Conservation (phyloP, 2,329 filamentous ascomycete genomes). For the Eutypella sp. region DNA sequence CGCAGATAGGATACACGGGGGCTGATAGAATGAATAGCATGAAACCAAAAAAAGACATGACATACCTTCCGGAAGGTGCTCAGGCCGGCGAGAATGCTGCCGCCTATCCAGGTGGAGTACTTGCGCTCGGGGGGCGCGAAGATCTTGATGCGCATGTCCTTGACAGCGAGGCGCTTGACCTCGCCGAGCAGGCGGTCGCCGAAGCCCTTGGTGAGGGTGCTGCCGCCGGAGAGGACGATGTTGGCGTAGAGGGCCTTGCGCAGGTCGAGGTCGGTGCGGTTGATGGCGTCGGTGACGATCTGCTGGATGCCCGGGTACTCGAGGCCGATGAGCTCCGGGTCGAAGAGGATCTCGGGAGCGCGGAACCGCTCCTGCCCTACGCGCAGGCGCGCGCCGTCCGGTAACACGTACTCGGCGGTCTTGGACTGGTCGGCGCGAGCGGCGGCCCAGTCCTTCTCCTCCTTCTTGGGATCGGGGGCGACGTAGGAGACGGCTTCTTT, state of each 20-base stretch:
- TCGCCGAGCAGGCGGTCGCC: constrained; percentile 88
- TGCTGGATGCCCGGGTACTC: constrained; percentile 97
- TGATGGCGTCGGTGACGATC: constrained; percentile 95
- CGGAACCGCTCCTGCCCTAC: constrained; percentile 92
- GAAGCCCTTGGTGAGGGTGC: constrained; percentile 94
- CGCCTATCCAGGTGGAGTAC: constrained; percentile 98
- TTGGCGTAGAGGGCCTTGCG: constrained; percentile 92
- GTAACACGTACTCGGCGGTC: constrained; percentile 79
- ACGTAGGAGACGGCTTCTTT: constrained; percentile 95
- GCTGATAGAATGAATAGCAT: too few species aligned
- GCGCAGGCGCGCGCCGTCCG: constrained; percentile 88
- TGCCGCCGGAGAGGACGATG: constrained; percentile 94
- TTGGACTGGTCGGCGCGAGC: constrained; percentile 74
- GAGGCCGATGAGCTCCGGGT: constrained; percentile 92
- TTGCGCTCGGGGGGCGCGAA: constrained; percentile 96
- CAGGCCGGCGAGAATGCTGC: constrained; percentile 90
- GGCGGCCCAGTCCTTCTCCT: constrained; percentile 93
- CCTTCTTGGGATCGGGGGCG: constrained; percentile 81
- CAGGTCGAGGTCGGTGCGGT: constrained; percentile 89
- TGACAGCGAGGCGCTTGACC: constrained; percentile 88
- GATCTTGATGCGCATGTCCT: constrained; percentile 99
- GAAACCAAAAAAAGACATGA: constrained; percentile 3
- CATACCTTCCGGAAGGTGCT: constrained; percentile 97
- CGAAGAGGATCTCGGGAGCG: constrained; percentile 94
- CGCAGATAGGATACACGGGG: too few species aligned